Evolutionary conservation across 176 grass and related monocot species (phyloP), one percentile per base, ranked within the genome.

Genomic region (Phragmites australis): DNA sequence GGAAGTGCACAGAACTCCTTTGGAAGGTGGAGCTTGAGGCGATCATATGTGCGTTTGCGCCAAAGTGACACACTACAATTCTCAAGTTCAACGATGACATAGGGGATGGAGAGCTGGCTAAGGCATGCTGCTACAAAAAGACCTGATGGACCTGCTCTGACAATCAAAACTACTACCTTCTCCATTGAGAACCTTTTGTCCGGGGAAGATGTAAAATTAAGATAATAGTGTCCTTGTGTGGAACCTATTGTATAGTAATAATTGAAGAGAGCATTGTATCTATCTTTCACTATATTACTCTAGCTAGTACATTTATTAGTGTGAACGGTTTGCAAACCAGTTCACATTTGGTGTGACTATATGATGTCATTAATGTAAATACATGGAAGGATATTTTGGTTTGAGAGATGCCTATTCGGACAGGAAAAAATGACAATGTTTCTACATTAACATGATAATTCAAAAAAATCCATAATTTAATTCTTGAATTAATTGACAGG

Each of bases 1-100:
- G 91, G 94, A 11, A 94, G 74, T 9, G 76, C 75, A 2, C 85
- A 94, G 16, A 92, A 94, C 11, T 87, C 55, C 79, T 92, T 94
- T 5, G 79, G 68, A 27, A 92, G 53, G 48, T 92, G 94, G 42
- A 97, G 91, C 23, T 90, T 88, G 15, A 97, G 76, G 13, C 91
- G 50, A 48, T 94, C 80, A 32, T 97, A 97, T 11, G 89, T 59
- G 21, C 40, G 61, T 6, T 88, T 85, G 55, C 83, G 84, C 94
- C 94, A 97, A 3, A 93, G 65, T 0, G 85, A 90, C 1, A 43
- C 85, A 1, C 43, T 53, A 22, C 91, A 92, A 56, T 88, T 85
- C 50, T 97, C 91, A 48, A 66, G 81, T 46, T 97, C 94, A 2
- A 86, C 19, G 0, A 97, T 58, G 22, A 77, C 17, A 52, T 78